Evolutionary conservation across 1,284 basidiomycete genomes (phyloP).

Genomic region (Coniophora puteana): DNA sequence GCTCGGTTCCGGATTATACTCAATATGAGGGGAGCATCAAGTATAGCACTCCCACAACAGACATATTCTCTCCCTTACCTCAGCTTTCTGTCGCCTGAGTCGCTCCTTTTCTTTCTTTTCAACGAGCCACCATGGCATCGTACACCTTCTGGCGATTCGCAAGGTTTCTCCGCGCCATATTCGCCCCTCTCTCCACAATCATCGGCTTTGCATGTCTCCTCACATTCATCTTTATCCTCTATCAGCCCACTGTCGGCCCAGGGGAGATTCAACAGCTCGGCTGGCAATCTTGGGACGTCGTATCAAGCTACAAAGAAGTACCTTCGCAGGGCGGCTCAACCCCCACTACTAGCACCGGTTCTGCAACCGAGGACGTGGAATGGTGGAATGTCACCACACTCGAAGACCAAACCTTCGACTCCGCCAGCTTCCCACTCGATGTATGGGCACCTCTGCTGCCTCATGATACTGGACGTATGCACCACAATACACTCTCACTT

Average conservation of each 20-base stretch:
- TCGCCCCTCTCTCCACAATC: conserved; percentile 56
- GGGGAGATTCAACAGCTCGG: conserved; percentile 72
- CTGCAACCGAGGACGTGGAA: conserved; percentile 39
- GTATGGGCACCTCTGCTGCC: conserved; percentile 78
- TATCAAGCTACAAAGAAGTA: conserved; percentile 30
- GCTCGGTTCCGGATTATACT: no score
- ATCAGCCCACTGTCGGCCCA: conserved; percentile 71
- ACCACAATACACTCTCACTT: not conserved
- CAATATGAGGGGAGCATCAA: no score
- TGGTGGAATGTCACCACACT: conserved; percentile 66
- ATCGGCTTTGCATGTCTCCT: conserved; percentile 68
- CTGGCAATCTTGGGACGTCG: conserved; percentile 87
- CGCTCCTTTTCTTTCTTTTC: conserved; percentile 3
- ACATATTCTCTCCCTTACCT: no score
- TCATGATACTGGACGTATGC: conserved; percentile 79
- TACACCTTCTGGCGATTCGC: conserved; percentile 29
- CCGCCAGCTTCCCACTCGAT: conserved; percentile 73
- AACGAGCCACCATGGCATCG: conserved; percentile 15
- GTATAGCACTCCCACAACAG: no score
- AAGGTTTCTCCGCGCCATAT: conserved; percentile 43
- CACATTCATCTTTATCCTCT: conserved; percentile 71
- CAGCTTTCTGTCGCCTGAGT: no score
- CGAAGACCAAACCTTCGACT: conserved; percentile 40
- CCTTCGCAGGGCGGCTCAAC: conserved; percentile 1
- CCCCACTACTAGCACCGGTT: conserved; percentile 3